These are phyloP conservation scores for Myriosclerotinia duriaeana DNA, from an alignment of 2,329 filamentous ascomycete species.

Conservation along the genomic window DNA sequence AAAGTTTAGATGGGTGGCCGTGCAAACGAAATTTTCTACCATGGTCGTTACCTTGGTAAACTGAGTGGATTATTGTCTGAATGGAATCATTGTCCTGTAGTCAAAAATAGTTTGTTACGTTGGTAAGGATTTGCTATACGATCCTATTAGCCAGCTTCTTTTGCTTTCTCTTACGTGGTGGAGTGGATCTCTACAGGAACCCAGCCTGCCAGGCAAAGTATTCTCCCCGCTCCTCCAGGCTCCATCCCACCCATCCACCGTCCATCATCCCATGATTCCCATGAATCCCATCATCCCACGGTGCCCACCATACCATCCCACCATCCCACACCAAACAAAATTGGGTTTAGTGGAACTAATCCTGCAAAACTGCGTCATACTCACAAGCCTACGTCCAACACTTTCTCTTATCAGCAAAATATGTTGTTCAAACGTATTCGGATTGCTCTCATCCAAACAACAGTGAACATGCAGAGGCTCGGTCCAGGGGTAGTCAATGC, in stretches of 20 bases:
- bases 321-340: background rate
- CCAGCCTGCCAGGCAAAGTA: background rate
- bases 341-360: background rate
- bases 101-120: background rate
- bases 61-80: background rate
- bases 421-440: background rate
- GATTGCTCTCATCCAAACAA: slow-evolving; percentile 3
- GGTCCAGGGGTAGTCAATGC: no score
- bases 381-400: background rate
- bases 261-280: no score
- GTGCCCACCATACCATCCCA: slow-evolving; percentile 10
- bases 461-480: background rate
- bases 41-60: background rate
- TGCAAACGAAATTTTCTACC: background rate
- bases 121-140: background rate
- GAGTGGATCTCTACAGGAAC: slow-evolving; percentile 1
- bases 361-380: slow-evolving; percentile 17
- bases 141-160: background rate
- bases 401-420: slow-evolving; percentile 5
- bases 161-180: slow-evolving; percentile 10
- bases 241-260: background rate
- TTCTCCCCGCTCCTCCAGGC: background rate
- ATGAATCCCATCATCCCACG: no score
- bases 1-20: no score
- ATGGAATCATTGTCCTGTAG: slow-evolving; percentile 6